Conservation (phyloP, 164 flowering plant species). For the Aristolochia fimbriata region DNA sequence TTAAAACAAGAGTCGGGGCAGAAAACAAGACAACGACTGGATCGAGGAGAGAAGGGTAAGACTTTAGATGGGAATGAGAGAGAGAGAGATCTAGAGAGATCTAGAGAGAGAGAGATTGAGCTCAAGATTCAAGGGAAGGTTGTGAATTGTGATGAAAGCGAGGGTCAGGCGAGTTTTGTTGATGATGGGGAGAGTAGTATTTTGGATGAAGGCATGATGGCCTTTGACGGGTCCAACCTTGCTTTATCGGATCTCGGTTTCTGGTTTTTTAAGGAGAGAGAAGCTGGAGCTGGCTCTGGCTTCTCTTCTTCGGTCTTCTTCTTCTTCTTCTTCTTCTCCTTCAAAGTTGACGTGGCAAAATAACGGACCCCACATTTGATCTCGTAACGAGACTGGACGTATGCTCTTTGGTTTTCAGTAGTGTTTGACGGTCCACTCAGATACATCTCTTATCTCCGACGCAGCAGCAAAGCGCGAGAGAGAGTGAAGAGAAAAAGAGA, state of each 20-base stretch:
- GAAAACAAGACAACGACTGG: slow-evolving; percentile 20
- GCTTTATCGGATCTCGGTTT: slow-evolving; percentile 16
- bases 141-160: slow-evolving; percentile 25
- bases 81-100: neutral
- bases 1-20: slow-evolving; percentile 5
- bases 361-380: neutral
- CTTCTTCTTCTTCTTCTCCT: no score
- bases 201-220: slow-evolving; percentile 20
- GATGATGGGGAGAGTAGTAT: slow-evolving; percentile 3
- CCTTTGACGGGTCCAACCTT: slow-evolving; percentile 46
- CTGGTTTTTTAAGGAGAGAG: slow-evolving; percentile 1
- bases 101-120: slow-evolving; percentile 2
- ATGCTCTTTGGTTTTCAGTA: no score
- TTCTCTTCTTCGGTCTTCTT: no score
- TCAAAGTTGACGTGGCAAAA: neutral
- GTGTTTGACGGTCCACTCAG: no score
- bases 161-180: slow-evolving; percentile 4
- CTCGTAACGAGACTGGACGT: no score
- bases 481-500: slow-evolving; percentile 3
- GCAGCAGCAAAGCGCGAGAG: no score
- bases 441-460: neutral
- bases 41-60: slow-evolving; percentile 6
- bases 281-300: neutral
- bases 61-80: no score
- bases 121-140: slow-evolving; percentile 24